Evolutionary conservation across 1,139 yeast genomes (phyloP).

Genomic region (Scheffersomyces insectosa): DNA sequence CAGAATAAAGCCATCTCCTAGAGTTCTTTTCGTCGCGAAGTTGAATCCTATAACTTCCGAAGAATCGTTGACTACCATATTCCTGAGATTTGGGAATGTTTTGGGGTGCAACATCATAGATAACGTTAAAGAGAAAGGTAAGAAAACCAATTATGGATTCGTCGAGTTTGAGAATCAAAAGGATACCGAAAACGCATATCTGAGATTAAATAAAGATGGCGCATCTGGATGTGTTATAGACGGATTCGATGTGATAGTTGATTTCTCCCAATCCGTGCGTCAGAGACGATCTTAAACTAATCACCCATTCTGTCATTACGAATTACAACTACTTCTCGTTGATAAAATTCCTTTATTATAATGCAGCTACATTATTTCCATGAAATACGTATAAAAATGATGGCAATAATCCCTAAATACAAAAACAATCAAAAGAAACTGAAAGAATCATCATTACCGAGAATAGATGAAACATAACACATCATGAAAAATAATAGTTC

Average conservation of each 20-base stretch:
- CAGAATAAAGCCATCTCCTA: conserved; percentile 60
- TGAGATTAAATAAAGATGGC: conserved; percentile 43
- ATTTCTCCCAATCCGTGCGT: conserved; percentile 60
- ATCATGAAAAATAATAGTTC: background rate
- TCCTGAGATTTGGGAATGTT: conserved; percentile 60
- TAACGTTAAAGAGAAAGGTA: conserved; percentile 43
- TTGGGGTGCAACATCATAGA: conserved; percentile 6
- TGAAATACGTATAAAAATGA: background rate
- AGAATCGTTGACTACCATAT: conserved; percentile 54
- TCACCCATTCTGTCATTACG: too few species aligned
- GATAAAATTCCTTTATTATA: too few species aligned
- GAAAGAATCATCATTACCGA: background rate
- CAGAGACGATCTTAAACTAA: conserved; percentile 15
- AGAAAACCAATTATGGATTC: conserved; percentile 58
- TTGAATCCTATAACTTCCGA: conserved; percentile 60
- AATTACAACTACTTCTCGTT: too few species aligned
- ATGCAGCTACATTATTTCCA: too few species aligned
- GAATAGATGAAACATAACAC: background rate
- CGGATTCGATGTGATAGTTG: conserved; percentile 64
- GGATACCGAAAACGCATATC: conserved; percentile 61
- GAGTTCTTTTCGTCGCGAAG: conserved; percentile 61
- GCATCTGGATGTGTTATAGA: conserved; percentile 55
- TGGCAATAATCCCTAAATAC: conserved; percentile 1
- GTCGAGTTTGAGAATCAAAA: conserved; percentile 51
- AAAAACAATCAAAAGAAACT: background rate